Evolutionary conservation across 768 basidiomycete species (phyloP).

Genomic region (Pisolithus microcarpus): DNA sequence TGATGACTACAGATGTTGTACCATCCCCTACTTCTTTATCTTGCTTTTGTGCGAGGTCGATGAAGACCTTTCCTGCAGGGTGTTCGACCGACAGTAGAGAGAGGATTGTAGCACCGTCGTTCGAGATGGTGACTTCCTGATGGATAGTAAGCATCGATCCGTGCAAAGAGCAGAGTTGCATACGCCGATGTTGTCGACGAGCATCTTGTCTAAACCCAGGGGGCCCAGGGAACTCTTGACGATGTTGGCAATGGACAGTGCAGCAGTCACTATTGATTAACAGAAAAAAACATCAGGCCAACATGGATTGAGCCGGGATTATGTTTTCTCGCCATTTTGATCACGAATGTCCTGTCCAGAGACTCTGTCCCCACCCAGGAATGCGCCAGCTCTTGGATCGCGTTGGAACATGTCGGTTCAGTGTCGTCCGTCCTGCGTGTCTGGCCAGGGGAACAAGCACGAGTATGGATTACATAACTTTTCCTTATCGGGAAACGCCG

Average conservation of each 20-base stretch:
- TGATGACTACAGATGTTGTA: slow-evolving; percentile 95
- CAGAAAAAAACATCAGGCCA: slow-evolving; percentile 2
- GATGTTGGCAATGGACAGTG: slow-evolving; percentile 94
- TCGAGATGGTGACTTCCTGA: slow-evolving; percentile 98
- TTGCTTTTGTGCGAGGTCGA: slow-evolving; percentile 97
- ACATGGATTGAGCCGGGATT: not conserved
- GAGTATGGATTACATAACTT: no score
- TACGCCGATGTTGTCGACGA: slow-evolving; percentile 96
- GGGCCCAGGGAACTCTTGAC: slow-evolving; percentile 95
- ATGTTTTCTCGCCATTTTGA: slow-evolving; percentile 72
- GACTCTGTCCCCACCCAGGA: slow-evolving; percentile 89
- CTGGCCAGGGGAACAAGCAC: no score
- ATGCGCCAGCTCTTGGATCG: slow-evolving; percentile 86
- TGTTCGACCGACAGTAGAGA: slow-evolving; percentile 90
- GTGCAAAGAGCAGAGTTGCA: slow-evolving; percentile 23
- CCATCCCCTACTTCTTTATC: slow-evolving; percentile 99
- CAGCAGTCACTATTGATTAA: slow-evolving; percentile 70
- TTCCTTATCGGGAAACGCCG: no score
- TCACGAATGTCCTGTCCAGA: slow-evolving; percentile 95
- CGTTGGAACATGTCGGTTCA: slow-evolving; percentile 67
- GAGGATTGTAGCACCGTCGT: slow-evolving; percentile 99
- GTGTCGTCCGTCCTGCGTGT: no score
- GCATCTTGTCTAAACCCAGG: slow-evolving; percentile 92
- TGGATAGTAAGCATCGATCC: slow-evolving; percentile 7
- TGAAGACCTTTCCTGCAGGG: slow-evolving; percentile 94